phyloP scores from a whole-genome alignment of 176 grass and related monocot species.

The Oryza glumipatula region DNA sequence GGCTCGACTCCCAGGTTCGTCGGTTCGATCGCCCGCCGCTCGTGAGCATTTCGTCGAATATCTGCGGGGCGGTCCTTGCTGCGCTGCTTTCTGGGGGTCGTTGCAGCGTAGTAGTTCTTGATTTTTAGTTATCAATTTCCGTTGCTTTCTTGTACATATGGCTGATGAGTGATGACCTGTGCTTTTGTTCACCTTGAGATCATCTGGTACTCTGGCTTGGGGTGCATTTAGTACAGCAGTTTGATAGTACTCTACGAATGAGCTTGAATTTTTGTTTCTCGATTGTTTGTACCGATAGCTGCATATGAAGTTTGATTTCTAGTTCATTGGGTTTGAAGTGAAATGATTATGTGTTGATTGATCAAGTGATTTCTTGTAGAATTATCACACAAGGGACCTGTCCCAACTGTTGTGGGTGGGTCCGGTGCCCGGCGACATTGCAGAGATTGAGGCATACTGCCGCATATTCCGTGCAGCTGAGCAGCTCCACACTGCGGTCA shows the following conservation, averaged over 20 bases:
- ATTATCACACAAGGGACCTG: conserved; percentile 62
- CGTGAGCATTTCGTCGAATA: conserved; percentile 40
- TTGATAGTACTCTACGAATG: background rate
- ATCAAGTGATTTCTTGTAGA: conserved; percentile 53
- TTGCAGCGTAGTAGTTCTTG: no score
- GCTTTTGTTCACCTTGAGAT: no score
- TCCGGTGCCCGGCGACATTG: no score
- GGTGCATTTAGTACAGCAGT: no score
- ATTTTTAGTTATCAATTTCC: background rate
- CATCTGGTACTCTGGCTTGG: no score
- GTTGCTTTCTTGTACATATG: background rate
- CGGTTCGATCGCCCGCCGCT: background rate
- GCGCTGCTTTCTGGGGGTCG: background rate
- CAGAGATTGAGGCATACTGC: conserved; percentile 78
- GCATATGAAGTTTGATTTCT: background rate
- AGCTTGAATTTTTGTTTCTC: conserved; percentile 43
- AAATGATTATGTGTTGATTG: conserved; percentile 1
- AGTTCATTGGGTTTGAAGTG: background rate
- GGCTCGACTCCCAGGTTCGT: conserved; percentile 90
- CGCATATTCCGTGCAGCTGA: conserved; percentile 91
- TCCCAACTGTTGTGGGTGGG: conserved; percentile 2
- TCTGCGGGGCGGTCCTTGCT: background rate
- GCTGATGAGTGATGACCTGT: background rate
- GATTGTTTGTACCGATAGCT: conserved; percentile 17
- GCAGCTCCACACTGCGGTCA: conserved; percentile 77